Evolutionary conservation across 805 yeast species (phyloP).

Genomic region (Yamadazyma kitorensis): DNA sequence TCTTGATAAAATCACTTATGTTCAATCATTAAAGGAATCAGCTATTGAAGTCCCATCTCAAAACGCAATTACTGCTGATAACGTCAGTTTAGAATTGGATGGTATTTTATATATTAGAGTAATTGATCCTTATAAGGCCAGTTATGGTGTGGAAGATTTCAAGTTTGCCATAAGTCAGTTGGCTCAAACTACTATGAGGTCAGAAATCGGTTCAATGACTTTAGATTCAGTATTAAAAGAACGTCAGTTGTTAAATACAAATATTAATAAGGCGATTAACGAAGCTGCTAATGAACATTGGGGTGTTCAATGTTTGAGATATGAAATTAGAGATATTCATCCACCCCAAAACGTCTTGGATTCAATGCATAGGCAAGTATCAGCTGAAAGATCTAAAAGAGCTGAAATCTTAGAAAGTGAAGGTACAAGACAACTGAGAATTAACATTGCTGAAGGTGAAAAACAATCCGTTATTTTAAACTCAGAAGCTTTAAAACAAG

Average conservation of each 20-base stretch:
- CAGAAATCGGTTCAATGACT: slow-evolving; percentile 81
- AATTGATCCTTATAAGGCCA: slow-evolving; percentile 78
- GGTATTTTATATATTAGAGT: slow-evolving; percentile 80
- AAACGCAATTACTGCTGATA: slow-evolving; percentile 82
- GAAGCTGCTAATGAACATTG: slow-evolving; percentile 77
- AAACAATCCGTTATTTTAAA: slow-evolving; percentile 66
- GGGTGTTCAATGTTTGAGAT: slow-evolving; percentile 82
- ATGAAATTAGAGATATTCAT: slow-evolving; percentile 84
- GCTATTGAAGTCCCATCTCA: slow-evolving; percentile 87
- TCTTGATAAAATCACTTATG: slow-evolving; percentile 74
- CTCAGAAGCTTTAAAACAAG: slow-evolving; percentile 68
- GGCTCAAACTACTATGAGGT: slow-evolving; percentile 89
- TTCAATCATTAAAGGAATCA: slow-evolving; percentile 75
- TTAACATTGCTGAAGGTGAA: slow-evolving; percentile 82
- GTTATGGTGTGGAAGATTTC: slow-evolving; percentile 86
- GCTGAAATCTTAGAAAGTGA: slow-evolving; percentile 87
- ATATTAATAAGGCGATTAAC: slow-evolving; percentile 75
- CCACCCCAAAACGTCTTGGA: slow-evolving; percentile 83
- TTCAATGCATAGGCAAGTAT: slow-evolving; percentile 89
- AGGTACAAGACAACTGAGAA: slow-evolving; percentile 75
- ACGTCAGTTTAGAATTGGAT: slow-evolving; percentile 80
- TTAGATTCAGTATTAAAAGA: slow-evolving; percentile 77
- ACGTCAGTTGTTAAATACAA: slow-evolving; percentile 66
- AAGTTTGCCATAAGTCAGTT: slow-evolving; percentile 81
- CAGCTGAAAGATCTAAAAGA: slow-evolving; percentile 81